A percentile compares a stretch with the other conserved stretches of the same genome.
These are phyloP conservation scores for Fusarium sambucinum DNA, from an alignment of 2,329 filamentous ascomycete genomes.

Conservation along the genomic window DNA sequence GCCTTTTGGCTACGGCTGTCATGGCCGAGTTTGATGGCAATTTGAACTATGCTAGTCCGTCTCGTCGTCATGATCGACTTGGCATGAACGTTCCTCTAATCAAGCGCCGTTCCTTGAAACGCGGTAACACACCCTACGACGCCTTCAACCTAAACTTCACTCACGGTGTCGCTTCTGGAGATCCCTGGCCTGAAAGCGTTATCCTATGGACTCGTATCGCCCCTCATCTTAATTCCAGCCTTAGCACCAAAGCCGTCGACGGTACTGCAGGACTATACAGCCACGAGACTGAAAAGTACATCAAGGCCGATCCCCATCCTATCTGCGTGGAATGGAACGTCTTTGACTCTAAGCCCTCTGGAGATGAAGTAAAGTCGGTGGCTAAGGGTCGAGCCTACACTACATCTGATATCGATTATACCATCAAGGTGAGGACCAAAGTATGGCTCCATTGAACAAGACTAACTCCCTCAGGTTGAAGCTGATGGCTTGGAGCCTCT, in stretches of 20 bases:
- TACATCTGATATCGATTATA: constrained; percentile 80
- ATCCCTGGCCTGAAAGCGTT: constrained; percentile 68
- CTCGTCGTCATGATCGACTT: constrained; percentile 70
- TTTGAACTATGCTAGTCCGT: constrained; percentile 76
- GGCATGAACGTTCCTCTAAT: constrained; percentile 69
- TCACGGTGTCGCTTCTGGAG: constrained; percentile 68
- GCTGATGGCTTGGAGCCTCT: constrained; percentile 71
- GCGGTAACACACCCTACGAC: constrained; percentile 11
- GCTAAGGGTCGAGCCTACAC: constrained; percentile 73
- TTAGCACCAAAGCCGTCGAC: constrained; percentile 52
- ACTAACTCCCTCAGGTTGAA: constrained; percentile 64
- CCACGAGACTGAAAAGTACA: constrained; percentile 60
- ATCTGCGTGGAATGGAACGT: constrained; percentile 77
- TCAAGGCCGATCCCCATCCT: constrained; percentile 58
- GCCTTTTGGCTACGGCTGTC: constrained; percentile 16
- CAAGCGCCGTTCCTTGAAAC: constrained; percentile 36
- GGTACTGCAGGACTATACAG: constrained; percentile 59
- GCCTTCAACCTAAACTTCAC: constrained; percentile 67
- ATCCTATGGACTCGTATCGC: constrained; percentile 65
- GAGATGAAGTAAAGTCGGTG: constrained; percentile 55
- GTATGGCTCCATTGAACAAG: rapidly evolving
- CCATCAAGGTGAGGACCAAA: constrained; percentile 68
- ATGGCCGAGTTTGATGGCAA: constrained; percentile 57
- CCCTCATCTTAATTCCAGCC: constrained; percentile 59
- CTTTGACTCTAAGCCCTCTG: constrained; percentile 54